Evolutionary conservation across 2,329 filamentous ascomycete species (phyloP).

Genomic region (Kalmusia sp.): DNA sequence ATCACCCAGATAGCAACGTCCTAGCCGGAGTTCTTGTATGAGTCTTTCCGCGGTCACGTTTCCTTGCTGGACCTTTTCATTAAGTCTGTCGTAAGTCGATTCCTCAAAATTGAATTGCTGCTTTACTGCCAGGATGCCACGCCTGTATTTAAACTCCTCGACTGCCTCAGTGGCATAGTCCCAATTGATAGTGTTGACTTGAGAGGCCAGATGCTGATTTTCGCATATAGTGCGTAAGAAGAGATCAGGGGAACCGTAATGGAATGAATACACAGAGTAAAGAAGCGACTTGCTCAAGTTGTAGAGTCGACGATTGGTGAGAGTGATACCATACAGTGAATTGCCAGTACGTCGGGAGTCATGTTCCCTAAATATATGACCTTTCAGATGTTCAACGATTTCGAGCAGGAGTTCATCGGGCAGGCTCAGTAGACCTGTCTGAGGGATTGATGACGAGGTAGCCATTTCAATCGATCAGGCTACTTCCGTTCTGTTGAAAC

Average conservation of each 20-base stretch:
- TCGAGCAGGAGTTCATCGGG: conserved; percentile 6
- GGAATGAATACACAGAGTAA: conserved; percentile 4
- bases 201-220: neutral
- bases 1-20: neutral
- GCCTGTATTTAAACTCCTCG: neutral
- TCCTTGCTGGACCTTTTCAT: neutral
- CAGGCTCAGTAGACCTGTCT: neutral
- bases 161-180: neutral
- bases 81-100: neutral
- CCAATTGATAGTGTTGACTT: conserved; percentile 2
- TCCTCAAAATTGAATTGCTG: neutral
- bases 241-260: neutral
- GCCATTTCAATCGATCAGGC: too few relatives aligned
- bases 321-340: neutral
- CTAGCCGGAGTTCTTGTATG: neutral
- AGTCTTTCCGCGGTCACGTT: neutral
- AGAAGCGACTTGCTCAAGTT: neutral
- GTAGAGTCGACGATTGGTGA: conserved; percentile 1
- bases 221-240: neutral
- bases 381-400: neutral
- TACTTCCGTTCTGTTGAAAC: too few relatives aligned
- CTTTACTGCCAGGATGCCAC: neutral
- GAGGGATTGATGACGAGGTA: neutral
- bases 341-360: neutral
- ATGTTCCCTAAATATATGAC: too few relatives aligned